A percentile compares a stretch with the other conserved stretches of the same genome.
phyloP scores from a whole-genome alignment of 768 basidiomycete genomes.

The Suillus cothurnatus region DNA sequence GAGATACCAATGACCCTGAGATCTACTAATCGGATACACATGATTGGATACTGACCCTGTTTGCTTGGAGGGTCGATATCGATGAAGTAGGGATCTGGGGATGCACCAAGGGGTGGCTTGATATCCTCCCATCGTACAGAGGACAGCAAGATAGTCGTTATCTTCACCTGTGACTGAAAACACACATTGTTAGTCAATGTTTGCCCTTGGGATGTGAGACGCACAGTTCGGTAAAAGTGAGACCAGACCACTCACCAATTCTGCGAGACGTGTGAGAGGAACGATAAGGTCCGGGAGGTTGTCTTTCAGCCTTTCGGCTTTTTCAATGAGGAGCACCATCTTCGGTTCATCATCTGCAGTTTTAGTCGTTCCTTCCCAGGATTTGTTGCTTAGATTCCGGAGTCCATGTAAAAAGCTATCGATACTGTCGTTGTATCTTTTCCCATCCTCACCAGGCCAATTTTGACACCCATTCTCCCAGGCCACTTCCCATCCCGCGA shows the following conservation, averaged over 20 bases:
- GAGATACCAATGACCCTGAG: not conserved
- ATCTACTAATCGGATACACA: not conserved
- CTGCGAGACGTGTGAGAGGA: constrained; percentile 69
- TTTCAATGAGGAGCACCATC: constrained; percentile 66
- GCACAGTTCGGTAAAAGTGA: not conserved
- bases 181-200: constrained; percentile 11
- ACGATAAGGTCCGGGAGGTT: constrained; percentile 65
- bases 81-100: constrained; percentile 73
- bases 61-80: constrained; percentile 55
- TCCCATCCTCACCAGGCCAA: constrained; percentile 47
- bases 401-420: constrained; percentile 76
- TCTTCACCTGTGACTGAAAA: constrained; percentile 55
- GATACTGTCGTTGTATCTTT: constrained; percentile 63
- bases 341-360: constrained; percentile 30
- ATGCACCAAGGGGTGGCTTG: constrained; percentile 66
- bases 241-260: constrained; percentile 52
- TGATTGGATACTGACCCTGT: constrained; percentile 46
- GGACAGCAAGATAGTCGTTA: constrained; percentile 66
- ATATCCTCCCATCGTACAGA: constrained; percentile 71
- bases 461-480: constrained; percentile 67
- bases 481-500: constrained; percentile 54
- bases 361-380: constrained; percentile 20
- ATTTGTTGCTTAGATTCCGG: constrained; percentile 35
- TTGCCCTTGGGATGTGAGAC: not conserved
- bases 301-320: constrained; percentile 67